Percentiles rank a stretch among this genome's conserved stretches.
Conservation (phyloP, 169 alveolate genomes). For the Theileria parva region DNA sequence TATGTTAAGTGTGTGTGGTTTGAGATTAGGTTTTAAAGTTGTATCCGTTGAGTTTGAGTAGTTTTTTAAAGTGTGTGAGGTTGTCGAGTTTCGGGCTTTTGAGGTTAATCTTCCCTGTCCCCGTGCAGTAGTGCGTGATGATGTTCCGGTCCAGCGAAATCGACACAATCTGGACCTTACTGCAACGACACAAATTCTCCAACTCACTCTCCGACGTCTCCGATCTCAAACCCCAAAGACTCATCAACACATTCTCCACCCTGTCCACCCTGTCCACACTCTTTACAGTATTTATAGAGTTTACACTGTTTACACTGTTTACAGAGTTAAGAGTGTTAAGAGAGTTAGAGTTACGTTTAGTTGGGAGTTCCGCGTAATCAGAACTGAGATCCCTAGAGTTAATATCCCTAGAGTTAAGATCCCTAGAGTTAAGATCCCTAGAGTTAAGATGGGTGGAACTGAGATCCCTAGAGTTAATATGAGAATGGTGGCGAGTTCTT, state of each 20-base stretch:
- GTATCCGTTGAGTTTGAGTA: not conserved
- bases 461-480: no score
- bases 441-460: not conserved
- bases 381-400: not conserved
- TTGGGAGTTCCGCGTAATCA: no score
- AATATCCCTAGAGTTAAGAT: no score
- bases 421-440: no score
- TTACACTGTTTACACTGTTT: no score
- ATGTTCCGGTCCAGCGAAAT: slow-evolving; percentile 48
- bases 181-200: slow-evolving; percentile 21
- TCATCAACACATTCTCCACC: not conserved
- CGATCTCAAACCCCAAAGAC: slow-evolving; percentile 37
- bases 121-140: slow-evolving; percentile 50
- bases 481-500: not conserved
- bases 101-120: slow-evolving; percentile 47
- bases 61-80: not conserved
- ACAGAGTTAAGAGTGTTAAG: no score
- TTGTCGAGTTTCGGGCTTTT: not conserved
- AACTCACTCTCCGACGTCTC: slow-evolving; percentile 32
- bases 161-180: slow-evolving; percentile 36
- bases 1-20: not conserved
- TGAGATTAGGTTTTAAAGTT: not conserved
- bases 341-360: no score
- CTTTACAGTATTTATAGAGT: not conserved
- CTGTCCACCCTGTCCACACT: not conserved